These are phyloP conservation scores for Juglanconis sp. DNA, from an alignment of 2,329 filamentous ascomycete species.

Conservation along the genomic window DNA sequence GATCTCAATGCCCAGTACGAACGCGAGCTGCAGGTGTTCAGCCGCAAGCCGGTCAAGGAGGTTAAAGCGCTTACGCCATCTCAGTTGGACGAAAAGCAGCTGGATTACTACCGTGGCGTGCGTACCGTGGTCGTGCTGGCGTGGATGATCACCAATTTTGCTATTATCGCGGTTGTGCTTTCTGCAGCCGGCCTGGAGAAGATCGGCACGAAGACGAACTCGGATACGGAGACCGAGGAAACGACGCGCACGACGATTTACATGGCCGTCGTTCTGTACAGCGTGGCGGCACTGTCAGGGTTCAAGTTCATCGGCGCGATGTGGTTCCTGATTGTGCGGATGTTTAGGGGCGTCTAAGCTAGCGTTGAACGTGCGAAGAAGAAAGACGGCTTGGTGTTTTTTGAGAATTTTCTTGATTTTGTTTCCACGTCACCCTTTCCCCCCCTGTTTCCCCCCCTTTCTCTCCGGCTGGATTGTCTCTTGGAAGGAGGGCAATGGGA, in stretches of 20 bases:
- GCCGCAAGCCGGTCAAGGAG: slow-evolving; percentile 70
- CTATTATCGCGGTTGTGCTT: slow-evolving; percentile 78
- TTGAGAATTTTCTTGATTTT: neutral
- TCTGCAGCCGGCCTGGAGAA: slow-evolving; percentile 79
- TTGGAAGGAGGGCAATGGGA: neutral
- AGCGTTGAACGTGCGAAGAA: neutral
- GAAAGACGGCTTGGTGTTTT: neutral
- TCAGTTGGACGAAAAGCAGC: slow-evolving; percentile 74
- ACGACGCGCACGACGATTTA: slow-evolving; percentile 68
- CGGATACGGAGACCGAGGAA: slow-evolving; percentile 32
- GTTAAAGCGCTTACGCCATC: slow-evolving; percentile 56
- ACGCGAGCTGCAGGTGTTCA: slow-evolving; percentile 72
- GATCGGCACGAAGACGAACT: slow-evolving; percentile 34
- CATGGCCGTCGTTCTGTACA: slow-evolving; percentile 84
- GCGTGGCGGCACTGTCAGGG: slow-evolving; percentile 75
- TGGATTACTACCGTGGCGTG: slow-evolving; percentile 98
- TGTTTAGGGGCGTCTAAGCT: slow-evolving; percentile 69
- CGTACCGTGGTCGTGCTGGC: slow-evolving; percentile 85
- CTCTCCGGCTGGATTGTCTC: neutral
- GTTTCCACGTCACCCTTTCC: neutral
- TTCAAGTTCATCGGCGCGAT: slow-evolving; percentile 86
- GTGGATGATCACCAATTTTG: slow-evolving; percentile 97
- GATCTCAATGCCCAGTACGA: slow-evolving; percentile 96
- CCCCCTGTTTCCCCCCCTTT: neutral
- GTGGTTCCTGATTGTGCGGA: slow-evolving; percentile 87